Evolutionary conservation across 208 protist species (phyloP).

Genomic region (Acanthamoeba sp.): DNA sequence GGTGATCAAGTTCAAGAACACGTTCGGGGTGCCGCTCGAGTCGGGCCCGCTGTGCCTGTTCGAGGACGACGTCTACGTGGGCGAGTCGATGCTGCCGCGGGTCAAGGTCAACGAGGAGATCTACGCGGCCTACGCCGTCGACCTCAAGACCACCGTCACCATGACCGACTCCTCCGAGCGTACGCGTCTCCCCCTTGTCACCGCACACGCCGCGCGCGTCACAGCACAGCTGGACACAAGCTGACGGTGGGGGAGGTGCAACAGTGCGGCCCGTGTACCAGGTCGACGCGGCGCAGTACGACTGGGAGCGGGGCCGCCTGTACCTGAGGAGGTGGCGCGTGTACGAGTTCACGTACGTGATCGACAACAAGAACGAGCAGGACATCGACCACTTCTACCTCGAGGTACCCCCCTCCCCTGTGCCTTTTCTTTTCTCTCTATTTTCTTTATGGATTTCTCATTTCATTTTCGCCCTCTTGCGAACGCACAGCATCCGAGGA

Average conservation of each 20-base stretch:
- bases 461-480: no score
- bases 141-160: constrained; percentile 59
- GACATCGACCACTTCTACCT: constrained; percentile 5
- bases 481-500: constrained; percentile 30
- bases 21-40: constrained; percentile 7
- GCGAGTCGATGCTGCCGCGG: constrained; percentile 37
- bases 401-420: background rate
- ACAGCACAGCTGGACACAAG: background rate
- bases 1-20: constrained; percentile 70
- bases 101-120: constrained; percentile 60
- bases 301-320: background rate
- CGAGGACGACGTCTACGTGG: constrained; percentile 55
- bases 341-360: constrained; percentile 5
- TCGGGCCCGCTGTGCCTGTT: constrained; percentile 30
- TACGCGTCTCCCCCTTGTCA: background rate
- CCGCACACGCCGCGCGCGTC: no score
- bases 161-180: constrained; percentile 40
- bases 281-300: background rate
- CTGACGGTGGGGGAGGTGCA: background rate
- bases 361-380: constrained; percentile 17
- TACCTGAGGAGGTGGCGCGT: background rate
- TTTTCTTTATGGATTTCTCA: no score
- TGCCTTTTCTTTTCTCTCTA: no score
- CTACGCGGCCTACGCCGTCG: constrained; percentile 35
- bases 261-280: background rate